A percentile compares a stretch with the other conserved stretches of the same genome.
These are phyloP conservation scores for Eutypella sp. DNA, from an alignment of 2,329 filamentous ascomycete genomes.

Conservation along the genomic window DNA sequence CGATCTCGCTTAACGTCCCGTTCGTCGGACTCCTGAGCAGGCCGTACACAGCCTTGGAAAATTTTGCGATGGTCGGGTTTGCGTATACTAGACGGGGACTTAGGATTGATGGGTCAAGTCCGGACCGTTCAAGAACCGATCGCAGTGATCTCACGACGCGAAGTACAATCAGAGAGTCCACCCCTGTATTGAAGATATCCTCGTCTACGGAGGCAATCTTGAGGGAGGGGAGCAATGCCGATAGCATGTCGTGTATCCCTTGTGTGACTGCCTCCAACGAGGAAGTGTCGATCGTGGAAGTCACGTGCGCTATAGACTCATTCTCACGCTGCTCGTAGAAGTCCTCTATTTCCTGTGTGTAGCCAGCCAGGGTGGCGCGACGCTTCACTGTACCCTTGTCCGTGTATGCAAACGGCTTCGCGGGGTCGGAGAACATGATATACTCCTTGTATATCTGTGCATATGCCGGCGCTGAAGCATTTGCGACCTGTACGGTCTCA, in stretches of 20 bases:
- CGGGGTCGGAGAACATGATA: slow-evolving; percentile 34
- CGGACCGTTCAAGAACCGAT: background rate
- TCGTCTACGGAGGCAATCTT: slow-evolving; percentile 13
- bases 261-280: slow-evolving; percentile 18
- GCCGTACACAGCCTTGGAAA: background rate
- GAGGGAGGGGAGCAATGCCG: slow-evolving; percentile 13
- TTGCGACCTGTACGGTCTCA: slow-evolving; percentile 38
- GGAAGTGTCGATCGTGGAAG: slow-evolving; percentile 13
- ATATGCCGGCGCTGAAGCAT: slow-evolving; percentile 33
- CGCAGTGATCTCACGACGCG: background rate
- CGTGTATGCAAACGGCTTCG: slow-evolving; percentile 39
- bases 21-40: background rate
- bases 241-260: slow-evolving; percentile 14
- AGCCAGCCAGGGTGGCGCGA: slow-evolving; percentile 33
- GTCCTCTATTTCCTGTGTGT: slow-evolving; percentile 40
- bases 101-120: background rate
- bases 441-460: slow-evolving; percentile 36
- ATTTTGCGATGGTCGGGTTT: slow-evolving; percentile 12
- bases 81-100: slow-evolving; percentile 23
- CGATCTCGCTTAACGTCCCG: background rate
- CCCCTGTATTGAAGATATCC: slow-evolving; percentile 21
- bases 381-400: slow-evolving; percentile 42
- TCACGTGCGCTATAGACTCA: slow-evolving; percentile 3
- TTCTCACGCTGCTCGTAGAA: slow-evolving; percentile 31
- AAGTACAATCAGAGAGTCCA: slow-evolving; percentile 24